Percentiles rank a stretch among this genome's conserved stretches.
Evolutionary conservation across 371 early-diverging fungal genomes (phyloP).

Genomic region (Mucor sp.): DNA sequence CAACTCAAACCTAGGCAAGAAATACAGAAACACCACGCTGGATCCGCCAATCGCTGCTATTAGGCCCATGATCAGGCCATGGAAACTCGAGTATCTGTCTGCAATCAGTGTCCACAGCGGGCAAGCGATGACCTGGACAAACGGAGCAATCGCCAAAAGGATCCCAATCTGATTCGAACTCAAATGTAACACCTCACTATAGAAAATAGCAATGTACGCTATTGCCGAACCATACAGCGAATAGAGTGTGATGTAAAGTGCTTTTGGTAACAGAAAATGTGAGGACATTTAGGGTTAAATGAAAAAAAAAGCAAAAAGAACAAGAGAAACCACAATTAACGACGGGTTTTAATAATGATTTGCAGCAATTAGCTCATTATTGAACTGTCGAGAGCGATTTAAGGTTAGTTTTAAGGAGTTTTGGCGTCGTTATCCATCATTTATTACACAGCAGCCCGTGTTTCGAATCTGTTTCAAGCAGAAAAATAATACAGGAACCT

Average conservation of each 20-base stretch:
- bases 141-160: constrained; percentile 39
- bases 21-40: constrained; percentile 24
- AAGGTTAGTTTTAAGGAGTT: constrained; percentile 1
- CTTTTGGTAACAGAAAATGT: constrained; percentile 25
- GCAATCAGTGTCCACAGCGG: constrained; percentile 41
- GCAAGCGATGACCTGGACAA: constrained; percentile 39
- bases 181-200: constrained; percentile 35
- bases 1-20: constrained; percentile 18
- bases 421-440: background rate
- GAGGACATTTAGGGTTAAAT: background rate
- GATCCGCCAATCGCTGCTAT: constrained; percentile 34
- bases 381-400: too few relatives aligned
- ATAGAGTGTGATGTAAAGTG: constrained; percentile 34
- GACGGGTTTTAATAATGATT: background rate
- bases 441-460: background rate
- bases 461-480: background rate
- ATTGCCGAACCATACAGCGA: constrained; percentile 38
- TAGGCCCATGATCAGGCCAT: constrained; percentile 35
- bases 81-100: constrained; percentile 30
- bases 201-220: constrained; percentile 35
- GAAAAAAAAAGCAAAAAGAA: background rate
- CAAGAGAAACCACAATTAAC: background rate
- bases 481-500: background rate
- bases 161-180: constrained; percentile 38
- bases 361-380: background rate